Percentiles rank a stretch among this genome's conserved stretches.
Conservation (phyloP, 1,284 basidiomycete genomes). For the Sphaerobolus stellatus region DNA sequence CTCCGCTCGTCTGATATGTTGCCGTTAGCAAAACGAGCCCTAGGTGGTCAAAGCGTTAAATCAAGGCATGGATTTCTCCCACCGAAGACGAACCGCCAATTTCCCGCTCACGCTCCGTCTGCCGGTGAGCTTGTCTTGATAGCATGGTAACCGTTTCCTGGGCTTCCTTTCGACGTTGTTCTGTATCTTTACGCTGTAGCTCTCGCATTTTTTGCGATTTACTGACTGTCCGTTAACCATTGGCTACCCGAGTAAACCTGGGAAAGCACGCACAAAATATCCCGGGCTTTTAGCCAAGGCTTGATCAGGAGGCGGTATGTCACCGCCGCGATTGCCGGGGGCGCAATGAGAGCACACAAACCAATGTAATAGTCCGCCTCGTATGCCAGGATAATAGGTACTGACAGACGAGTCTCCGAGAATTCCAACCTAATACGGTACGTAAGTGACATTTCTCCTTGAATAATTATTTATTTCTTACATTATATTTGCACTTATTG, state of each 20-base stretch:
- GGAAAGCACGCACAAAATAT: slow-evolving; percentile 42
- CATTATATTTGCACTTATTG: slow-evolving; percentile 6
- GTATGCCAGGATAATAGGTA: slow-evolving; percentile 55
- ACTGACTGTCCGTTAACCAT: slow-evolving; percentile 35
- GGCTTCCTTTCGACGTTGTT: slow-evolving; percentile 56
- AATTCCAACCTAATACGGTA: slow-evolving; percentile 40
- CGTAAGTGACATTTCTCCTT: background rate
- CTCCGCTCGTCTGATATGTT: slow-evolving; percentile 53
- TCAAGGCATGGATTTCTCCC: slow-evolving; percentile 10
- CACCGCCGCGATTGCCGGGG: slow-evolving; percentile 49
- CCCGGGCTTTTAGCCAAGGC: slow-evolving; percentile 48
- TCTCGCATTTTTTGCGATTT: slow-evolving; percentile 50
- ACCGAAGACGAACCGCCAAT: slow-evolving; percentile 17
- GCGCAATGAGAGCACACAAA: slow-evolving; percentile 49
- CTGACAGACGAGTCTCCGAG: slow-evolving; percentile 51
- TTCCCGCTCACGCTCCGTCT: slow-evolving; percentile 40
- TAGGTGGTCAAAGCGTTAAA: slow-evolving; percentile 25
- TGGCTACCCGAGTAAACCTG: background rate
- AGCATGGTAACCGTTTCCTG: slow-evolving; percentile 49
- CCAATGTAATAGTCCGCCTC: slow-evolving; percentile 45
- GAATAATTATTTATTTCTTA: slow-evolving; percentile 4
- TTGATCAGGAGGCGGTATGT: slow-evolving; percentile 57
- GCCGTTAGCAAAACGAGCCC: slow-evolving; percentile 76
- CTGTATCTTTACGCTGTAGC: slow-evolving; percentile 57
- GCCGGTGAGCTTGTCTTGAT: slow-evolving; percentile 45